Evolutionary conservation across 2,329 filamentous ascomycete species (phyloP).

Genomic region (Paramyrothecium roridum): DNA sequence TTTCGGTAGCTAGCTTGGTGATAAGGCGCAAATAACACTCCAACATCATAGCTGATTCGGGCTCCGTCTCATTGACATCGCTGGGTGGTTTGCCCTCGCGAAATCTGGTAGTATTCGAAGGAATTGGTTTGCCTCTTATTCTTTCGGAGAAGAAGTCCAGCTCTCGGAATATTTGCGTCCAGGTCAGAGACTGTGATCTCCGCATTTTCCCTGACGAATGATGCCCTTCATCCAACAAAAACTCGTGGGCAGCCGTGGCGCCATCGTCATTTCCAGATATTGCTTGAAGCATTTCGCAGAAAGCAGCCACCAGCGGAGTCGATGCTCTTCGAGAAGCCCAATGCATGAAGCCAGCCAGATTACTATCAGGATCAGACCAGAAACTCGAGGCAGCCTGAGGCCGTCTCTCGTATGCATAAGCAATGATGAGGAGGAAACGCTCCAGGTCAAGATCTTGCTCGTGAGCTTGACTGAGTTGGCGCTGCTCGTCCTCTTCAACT

Average conservation of each 20-base stretch:
- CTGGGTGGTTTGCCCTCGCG: constrained; percentile 58
- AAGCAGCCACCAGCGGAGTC: constrained; percentile 91
- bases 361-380: constrained; percentile 89
- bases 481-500: constrained; percentile 84
- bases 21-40: constrained; percentile 90
- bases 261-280: constrained; percentile 81
- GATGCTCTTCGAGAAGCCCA: constrained; percentile 96
- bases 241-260: constrained; percentile 81
- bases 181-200: constrained; percentile 81
- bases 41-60: constrained; percentile 94
- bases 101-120: constrained; percentile 35
- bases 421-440: constrained; percentile 86
- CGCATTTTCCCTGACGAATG: constrained; percentile 74
- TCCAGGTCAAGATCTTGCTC: constrained; percentile 76
- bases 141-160: constrained; percentile 79
- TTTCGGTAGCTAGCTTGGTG: constrained; percentile 75
- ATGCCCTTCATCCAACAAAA: constrained; percentile 81
- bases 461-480: constrained; percentile 62
- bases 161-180: constrained; percentile 89
- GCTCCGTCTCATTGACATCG: constrained; percentile 74
- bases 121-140: constrained; percentile 67
- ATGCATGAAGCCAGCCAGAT: constrained; percentile 89
- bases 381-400: constrained; percentile 83
- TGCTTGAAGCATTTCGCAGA: constrained; percentile 92
- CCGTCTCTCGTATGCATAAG: constrained; percentile 84